Conservation (phyloP, 306 rosid genomes). For the Inga laurina region DNA sequence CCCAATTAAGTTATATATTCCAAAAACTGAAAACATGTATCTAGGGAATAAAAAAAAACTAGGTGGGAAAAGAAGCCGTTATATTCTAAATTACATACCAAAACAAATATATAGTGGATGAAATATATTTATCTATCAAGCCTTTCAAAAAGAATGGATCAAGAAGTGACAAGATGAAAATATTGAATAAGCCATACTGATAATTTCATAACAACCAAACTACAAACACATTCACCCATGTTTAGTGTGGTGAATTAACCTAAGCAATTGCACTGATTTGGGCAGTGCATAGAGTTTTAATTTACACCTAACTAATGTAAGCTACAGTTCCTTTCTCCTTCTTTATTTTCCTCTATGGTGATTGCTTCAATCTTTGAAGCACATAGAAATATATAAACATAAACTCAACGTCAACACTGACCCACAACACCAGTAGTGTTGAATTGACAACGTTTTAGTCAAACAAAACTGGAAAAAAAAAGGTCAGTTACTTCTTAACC, state of each 20-base stretch:
- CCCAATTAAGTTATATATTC: not conserved
- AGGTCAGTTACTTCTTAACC: not conserved
- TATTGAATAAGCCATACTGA: not conserved
- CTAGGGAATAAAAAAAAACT: conserved; percentile 16
- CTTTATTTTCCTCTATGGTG: conserved; percentile 1
- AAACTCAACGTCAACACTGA: not conserved
- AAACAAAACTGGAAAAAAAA: not conserved
- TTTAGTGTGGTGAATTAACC: conserved; percentile 3
- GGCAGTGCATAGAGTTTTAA: conserved; percentile 1
- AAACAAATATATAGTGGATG: not conserved
- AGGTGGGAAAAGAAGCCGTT: conserved; percentile 6
- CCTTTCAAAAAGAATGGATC: not conserved
- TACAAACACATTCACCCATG: not conserved
- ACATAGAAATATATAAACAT: not conserved
- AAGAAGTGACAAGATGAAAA: not conserved
- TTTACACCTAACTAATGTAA: conserved; percentile 7
- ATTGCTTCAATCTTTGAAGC: not conserved
- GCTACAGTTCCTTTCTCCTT: conserved; percentile 13
- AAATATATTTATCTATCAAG: not conserved
- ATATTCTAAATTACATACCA: conserved; percentile 11
- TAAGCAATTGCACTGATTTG: conserved; percentile 1
- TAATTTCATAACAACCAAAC: conserved; percentile 14
- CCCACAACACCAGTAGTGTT: not conserved
- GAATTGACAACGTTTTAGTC: not conserved
- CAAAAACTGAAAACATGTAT: conserved; percentile 4